Base-by-base conservation (phyloP, 345 rosid species). In the Lepidium aucheri region DNA sequence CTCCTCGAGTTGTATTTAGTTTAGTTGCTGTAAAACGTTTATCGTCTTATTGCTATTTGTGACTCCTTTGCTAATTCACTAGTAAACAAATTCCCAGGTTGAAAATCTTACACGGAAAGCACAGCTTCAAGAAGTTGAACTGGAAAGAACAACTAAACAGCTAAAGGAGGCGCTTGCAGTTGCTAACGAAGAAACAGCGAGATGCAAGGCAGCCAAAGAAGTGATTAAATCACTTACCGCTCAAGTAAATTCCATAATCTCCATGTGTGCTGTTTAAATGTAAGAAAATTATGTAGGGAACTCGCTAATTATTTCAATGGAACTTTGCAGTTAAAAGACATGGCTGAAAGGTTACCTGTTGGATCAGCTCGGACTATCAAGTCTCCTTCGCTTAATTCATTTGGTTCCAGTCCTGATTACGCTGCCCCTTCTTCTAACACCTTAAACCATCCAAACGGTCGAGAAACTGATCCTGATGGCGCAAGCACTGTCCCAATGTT, bases 141-240 rank as follows among this genome's bases (percentile, higher is more conserved):
- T 95, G 67, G 95, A 95, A 81, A 87, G 88, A 79, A 84, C 87
- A 60, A 81, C 89, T 47, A 91, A 89, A 72, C 94, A 86, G 74
- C 85, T 95, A 70, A 89, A 89, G 70, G 99, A 91, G 78, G 94
- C 95, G 33, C 74, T 84, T 54, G 84, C 85, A 78, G 74, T 91
- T 33, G 96, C 99, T 39, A 95, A 73, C 35, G 99, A 91, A 66
- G 99, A 95, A 84, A 79, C 95, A 68, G 82, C 85, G 20, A 95
- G 87, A 81, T 95, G 97, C 84, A 89, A 89, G 77, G 99, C 95
- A 40, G 97, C 99, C n/a, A 95, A 95, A 68, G 99, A 95, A 81
- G 99, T 95, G 65, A 95, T 95, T 76, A 95, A 87, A 77, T 88
- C 99, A 1, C 91, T 95, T 53, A 95, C 99, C 52, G 93, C 90